phyloP scores from a whole-genome alignment of 352 stramenopile genomes.

The Phytophthora vignae region DNA sequence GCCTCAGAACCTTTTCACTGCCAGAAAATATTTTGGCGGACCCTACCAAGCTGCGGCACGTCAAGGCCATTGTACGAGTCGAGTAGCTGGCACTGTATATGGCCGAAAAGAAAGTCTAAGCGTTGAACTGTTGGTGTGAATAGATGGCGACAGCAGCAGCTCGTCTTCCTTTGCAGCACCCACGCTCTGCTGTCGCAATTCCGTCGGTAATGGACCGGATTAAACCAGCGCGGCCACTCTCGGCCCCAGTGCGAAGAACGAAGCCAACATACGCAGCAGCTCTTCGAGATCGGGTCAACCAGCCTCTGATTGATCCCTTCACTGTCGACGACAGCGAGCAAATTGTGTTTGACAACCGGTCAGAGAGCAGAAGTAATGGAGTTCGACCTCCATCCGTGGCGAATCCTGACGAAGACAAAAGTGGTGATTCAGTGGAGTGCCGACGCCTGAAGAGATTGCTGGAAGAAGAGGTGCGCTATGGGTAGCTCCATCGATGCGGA shows the following conservation, averaged over 20 bases:
- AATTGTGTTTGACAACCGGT: not conserved
- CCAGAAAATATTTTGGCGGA: slow-evolving; percentile 86
- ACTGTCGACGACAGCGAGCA: slow-evolving; percentile 10
- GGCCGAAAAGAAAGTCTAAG: not conserved
- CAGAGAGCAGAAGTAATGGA: slow-evolving; percentile 9
- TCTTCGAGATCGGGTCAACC: slow-evolving; percentile 61
- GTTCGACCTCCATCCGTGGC: not conserved
- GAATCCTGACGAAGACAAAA: not conserved
- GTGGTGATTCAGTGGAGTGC: slow-evolving; percentile 20
- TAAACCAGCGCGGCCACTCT: slow-evolving; percentile 56
- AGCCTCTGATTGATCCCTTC: slow-evolving; percentile 23
- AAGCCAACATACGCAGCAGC: slow-evolving; percentile 63
- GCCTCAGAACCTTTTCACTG: slow-evolving; percentile 27
- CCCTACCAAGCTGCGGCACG: slow-evolving; percentile 63
- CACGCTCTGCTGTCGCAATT: slow-evolving; percentile 8
- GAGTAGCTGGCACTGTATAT: not conserved
- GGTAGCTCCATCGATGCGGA: too few relatives aligned
- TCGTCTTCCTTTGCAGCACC: slow-evolving; percentile 28
- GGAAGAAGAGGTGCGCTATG: slow-evolving; percentile 44
- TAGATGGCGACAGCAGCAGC: slow-evolving; percentile 57
- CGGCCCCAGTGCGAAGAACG: slow-evolving; percentile 68
- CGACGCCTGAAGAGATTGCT: slow-evolving; percentile 27
- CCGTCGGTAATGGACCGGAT: slow-evolving; percentile 12
- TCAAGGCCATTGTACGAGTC: slow-evolving; percentile 75
- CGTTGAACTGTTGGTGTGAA: not conserved